Base-by-base conservation (phyloP, 305 asterid genomes). In the Fraxinus sp. region DNA sequence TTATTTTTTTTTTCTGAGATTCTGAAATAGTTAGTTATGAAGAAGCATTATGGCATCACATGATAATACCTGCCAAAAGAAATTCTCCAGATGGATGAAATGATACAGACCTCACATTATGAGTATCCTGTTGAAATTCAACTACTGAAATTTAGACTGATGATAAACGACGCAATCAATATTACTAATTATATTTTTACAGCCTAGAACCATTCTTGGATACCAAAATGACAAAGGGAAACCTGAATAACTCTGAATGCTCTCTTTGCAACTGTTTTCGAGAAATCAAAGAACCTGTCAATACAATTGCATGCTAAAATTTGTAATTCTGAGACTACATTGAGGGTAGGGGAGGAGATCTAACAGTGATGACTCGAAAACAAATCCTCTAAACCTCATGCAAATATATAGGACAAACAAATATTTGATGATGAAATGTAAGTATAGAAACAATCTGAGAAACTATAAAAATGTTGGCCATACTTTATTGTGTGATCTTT, bases 401-500 rank as follows among this genome's bases (percentile, higher is more conserved):
- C 28, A 30, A 55, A 71, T 75, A 80, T 68, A 44, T 16, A 78
- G 78, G 80, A 80, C 78, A 68, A 79, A 78, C 20, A 76, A 26
- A 39, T 77, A 74, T 82, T 39, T 66, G 49, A 49, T 28, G 79
- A 24, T 36, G 72, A 33, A 74, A 44, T 24, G 22, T 75, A 70
- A 75, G 83, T 36, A 81, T 71, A 74, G n/a, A 84, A 66, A 77
- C 76, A 55, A 68, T 78, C 64, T 35, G 77, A 85, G 70, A 73
- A 35, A 68, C 32, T 28, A 10, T 5, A 71, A 32, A 70, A 80
- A 39, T 33, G 49, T 13, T 71, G 52, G 66, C 24, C 91, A 74
- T 92, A 94, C 98, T 94, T 93, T 87, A 94, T 94, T 20, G 97
- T 94, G 93, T 86, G 97, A 79, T 94, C 98, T 86, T 94, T 94